A percentile compares a stretch with the other conserved stretches of the same genome.
Evolutionary conservation across 371 early-diverging fungal genomes (phyloP).

Genomic region (Capillidium heterosporum): DNA sequence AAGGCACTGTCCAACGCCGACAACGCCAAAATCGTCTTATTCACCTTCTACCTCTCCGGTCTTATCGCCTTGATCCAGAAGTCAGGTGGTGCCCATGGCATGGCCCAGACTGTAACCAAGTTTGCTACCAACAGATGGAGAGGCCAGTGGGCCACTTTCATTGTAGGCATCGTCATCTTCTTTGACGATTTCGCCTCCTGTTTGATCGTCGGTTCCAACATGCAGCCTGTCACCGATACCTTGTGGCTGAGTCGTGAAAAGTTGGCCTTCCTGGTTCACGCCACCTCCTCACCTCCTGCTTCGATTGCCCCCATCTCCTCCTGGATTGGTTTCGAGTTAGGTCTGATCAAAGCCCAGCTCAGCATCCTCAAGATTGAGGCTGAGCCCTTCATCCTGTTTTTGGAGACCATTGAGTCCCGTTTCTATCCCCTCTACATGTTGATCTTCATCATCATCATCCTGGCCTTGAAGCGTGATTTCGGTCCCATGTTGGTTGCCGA

Average conservation of each 20-base stretch:
- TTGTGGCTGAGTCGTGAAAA: conserved; percentile 3
- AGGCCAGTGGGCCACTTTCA: conserved; percentile 6
- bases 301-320: conserved; percentile 7
- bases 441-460: neutral
- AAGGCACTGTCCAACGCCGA: conserved; percentile 4
- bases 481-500: conserved; percentile 7
- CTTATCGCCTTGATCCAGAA: conserved; percentile 7
- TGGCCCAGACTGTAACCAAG: conserved; percentile 3
- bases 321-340: conserved; percentile 7
- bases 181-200: conserved; percentile 8
- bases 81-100: conserved; percentile 7
- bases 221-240: conserved; percentile 7
- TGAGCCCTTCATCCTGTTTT: conserved; percentile 6
- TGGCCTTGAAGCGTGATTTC: conserved; percentile 3
- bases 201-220: conserved; percentile 6
- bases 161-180: conserved; percentile 5
- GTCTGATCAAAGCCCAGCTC: conserved; percentile 1
- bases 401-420: conserved; percentile 5
- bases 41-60: conserved; percentile 6
- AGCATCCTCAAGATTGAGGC: neutral
- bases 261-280: conserved; percentile 8
- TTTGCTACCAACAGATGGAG: conserved; percentile 4
- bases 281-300: conserved; percentile 8
- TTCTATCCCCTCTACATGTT: conserved; percentile 8
- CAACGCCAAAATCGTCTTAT: conserved; percentile 4